phyloP scores from a whole-genome alignment of 495 filamentous ascomycete genomes.

The Parathielavia appendiculata region DNA sequence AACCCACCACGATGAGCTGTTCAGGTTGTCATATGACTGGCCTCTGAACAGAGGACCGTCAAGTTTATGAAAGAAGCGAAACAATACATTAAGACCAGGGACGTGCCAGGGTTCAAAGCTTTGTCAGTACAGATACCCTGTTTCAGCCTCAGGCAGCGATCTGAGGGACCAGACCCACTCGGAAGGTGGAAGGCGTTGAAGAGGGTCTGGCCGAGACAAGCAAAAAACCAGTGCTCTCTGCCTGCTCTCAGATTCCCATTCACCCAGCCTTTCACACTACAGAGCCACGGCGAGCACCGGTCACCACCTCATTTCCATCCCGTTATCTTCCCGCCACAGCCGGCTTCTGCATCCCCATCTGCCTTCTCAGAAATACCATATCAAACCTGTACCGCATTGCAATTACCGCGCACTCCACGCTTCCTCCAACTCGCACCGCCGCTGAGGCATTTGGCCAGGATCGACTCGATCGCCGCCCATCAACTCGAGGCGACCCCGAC shows the following conservation, averaged over 20 bases:
- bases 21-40: too few relatives aligned
- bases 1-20: neutral
- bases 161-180: neutral
- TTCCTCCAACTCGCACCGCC: slow-evolving; percentile 17
- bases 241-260: slow-evolving; percentile 24
- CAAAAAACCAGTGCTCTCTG: slow-evolving; percentile 22
- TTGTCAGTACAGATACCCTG: neutral
- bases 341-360: slow-evolving; percentile 9
- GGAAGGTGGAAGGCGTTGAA: slow-evolving; percentile 20
- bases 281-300: slow-evolving; percentile 27
- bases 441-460: slow-evolving; percentile 34
- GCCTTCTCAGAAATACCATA: neutral
- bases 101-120: neutral
- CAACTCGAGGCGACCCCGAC: slow-evolving; percentile 7
- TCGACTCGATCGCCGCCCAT: slow-evolving; percentile 23
- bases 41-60: too few relatives aligned
- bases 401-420: neutral
- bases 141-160: slow-evolving; percentile 16
- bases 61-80: neutral
- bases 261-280: slow-evolving; percentile 32
- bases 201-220: slow-evolving; percentile 11
- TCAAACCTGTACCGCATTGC: slow-evolving; percentile 1
- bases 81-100: too few relatives aligned
- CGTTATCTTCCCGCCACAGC: slow-evolving; percentile 10
- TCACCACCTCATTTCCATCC: slow-evolving; percentile 18